A percentile compares a stretch with the other conserved stretches of the same genome.
Conservation (phyloP, 2,329 filamentous ascomycete genomes). For the Sordariomycetes sp. region DNA sequence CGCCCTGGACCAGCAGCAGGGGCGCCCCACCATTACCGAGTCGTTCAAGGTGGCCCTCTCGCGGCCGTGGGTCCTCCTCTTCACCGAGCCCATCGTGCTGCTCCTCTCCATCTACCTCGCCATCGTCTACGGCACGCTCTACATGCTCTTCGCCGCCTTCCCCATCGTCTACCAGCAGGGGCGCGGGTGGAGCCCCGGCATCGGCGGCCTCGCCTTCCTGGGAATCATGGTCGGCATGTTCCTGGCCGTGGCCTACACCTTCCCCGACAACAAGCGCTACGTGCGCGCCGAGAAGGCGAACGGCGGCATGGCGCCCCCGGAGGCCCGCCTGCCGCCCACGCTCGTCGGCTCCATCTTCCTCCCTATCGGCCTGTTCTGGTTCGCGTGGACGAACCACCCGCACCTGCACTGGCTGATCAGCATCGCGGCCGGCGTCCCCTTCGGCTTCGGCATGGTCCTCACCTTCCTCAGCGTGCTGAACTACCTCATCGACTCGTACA, state of each 20-base stretch:
- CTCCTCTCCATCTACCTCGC: slow-evolving; percentile 54
- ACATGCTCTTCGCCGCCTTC: slow-evolving; percentile 43
- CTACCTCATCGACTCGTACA: slow-evolving; percentile 61
- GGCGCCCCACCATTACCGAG: slow-evolving; percentile 25
- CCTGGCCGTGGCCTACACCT: slow-evolving; percentile 24
- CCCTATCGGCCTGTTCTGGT: slow-evolving; percentile 53
- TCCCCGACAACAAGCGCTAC: slow-evolving; percentile 45
- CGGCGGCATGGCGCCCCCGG: slow-evolving; percentile 45
- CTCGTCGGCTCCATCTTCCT: slow-evolving; percentile 49
- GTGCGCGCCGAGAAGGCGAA: slow-evolving; percentile 24
- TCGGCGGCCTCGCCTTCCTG: slow-evolving; percentile 52
- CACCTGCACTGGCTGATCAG: slow-evolving; percentile 47
- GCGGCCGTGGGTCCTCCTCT: slow-evolving; percentile 54
- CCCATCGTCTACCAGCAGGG: slow-evolving; percentile 51
- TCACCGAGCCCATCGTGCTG: slow-evolving; percentile 56
- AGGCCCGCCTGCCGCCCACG: slow-evolving; percentile 49
- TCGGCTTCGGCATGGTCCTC: slow-evolving; percentile 48
- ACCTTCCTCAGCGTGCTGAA: slow-evolving; percentile 57
- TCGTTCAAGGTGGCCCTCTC: slow-evolving; percentile 46
- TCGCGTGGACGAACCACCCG: slow-evolving; percentile 51
- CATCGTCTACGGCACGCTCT: slow-evolving; percentile 43
- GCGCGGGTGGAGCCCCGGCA: slow-evolving; percentile 46
- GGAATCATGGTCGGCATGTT: slow-evolving; percentile 38
- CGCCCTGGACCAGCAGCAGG: slow-evolving; percentile 29
- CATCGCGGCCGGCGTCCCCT: slow-evolving; percentile 28